These are phyloP conservation scores for Tolypocladium ophioglossoides DNA, from an alignment of 2,329 filamentous ascomycete species.

Conservation along the genomic window DNA sequence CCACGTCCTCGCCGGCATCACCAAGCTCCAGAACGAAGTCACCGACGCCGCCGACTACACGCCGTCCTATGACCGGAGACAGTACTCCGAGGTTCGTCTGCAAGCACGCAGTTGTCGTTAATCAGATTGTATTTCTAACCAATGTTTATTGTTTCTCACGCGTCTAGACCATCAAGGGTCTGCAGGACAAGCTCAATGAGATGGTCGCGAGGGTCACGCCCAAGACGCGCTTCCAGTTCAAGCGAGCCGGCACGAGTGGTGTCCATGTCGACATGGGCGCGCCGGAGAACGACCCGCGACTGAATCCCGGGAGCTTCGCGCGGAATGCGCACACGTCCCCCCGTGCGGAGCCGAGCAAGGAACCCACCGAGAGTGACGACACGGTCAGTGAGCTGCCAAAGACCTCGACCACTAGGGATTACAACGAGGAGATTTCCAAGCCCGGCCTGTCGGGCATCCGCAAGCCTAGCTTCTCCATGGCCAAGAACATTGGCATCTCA, in stretches of 20 bases:
- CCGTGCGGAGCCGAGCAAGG: slow-evolving; percentile 5
- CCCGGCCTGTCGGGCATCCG: slow-evolving; percentile 31
- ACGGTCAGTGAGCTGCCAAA: slow-evolving; percentile 25
- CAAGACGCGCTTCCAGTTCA: slow-evolving; percentile 78
- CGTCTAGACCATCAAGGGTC: slow-evolving; percentile 60
- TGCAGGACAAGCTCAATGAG: slow-evolving; percentile 69
- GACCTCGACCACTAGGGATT: slow-evolving; percentile 31
- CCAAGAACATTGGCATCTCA: slow-evolving; percentile 52
- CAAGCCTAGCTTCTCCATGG: slow-evolving; percentile 53
- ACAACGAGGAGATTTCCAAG: slow-evolving; percentile 45
- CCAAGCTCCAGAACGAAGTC: slow-evolving; percentile 71
- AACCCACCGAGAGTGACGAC: slow-evolving; percentile 18
- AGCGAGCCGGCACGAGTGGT: slow-evolving; percentile 16
- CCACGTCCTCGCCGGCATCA: slow-evolving; percentile 68
- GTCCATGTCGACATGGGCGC: slow-evolving; percentile 31
- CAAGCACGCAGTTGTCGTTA: neutral
- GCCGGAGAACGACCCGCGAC: slow-evolving; percentile 31
- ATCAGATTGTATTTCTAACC: neutral
- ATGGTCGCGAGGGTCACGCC: slow-evolving; percentile 58
- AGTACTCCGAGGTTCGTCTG: slow-evolving; percentile 61
- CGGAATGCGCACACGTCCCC: slow-evolving; percentile 13
- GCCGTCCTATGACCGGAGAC: slow-evolving; percentile 80
- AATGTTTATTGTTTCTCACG: neutral
- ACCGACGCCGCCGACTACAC: slow-evolving; percentile 74
- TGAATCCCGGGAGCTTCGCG: slow-evolving; percentile 24